Evolutionary conservation across 2,329 filamentous ascomycete species (phyloP).

Genomic region (Aotearoamyces nothofagi): DNA sequence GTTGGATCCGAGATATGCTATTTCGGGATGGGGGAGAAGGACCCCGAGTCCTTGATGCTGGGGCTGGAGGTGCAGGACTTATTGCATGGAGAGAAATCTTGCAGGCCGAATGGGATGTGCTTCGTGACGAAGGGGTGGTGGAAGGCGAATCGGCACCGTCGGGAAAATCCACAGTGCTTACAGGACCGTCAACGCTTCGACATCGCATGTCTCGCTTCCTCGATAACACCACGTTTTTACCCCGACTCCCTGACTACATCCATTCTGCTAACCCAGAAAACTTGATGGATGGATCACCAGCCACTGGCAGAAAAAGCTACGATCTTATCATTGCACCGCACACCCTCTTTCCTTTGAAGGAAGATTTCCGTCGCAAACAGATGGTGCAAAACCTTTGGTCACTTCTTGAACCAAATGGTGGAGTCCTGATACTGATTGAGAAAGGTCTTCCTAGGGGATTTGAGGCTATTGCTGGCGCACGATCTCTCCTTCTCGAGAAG

Average conservation of each 20-base stretch:
- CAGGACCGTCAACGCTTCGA: conserved; percentile 60
- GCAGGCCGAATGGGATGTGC: conserved; percentile 64
- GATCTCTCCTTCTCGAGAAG: conserved; percentile 61
- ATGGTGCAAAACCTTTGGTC: conserved; percentile 83
- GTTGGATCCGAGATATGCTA: conserved; percentile 54
- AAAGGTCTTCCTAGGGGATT: conserved; percentile 88
- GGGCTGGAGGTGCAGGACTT: conserved; percentile 57
- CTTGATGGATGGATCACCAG: conserved; percentile 40
- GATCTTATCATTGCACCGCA: conserved; percentile 88
- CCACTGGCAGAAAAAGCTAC: conserved; percentile 56
- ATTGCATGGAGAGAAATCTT: conserved; percentile 67
- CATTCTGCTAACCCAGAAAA: conserved; percentile 45
- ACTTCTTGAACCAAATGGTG: conserved; percentile 68
- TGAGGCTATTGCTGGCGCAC: conserved; percentile 75
- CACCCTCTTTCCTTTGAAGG: conserved; percentile 58
- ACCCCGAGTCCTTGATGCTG: conserved; percentile 57
- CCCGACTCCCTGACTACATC: conserved; percentile 76
- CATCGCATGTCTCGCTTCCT: conserved; percentile 63
- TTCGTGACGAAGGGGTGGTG: conserved; percentile 35
- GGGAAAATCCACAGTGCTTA: conserved; percentile 68
- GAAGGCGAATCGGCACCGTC: conserved; percentile 34
- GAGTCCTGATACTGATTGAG: conserved; percentile 75
- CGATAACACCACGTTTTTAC: conserved; percentile 82
- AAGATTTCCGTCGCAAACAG: conserved; percentile 62
- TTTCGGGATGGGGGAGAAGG: conserved; percentile 35